Base-by-base conservation (phyloP, 495 filamentous ascomycete genomes). In the Clavariopsis aquatica region DNA sequence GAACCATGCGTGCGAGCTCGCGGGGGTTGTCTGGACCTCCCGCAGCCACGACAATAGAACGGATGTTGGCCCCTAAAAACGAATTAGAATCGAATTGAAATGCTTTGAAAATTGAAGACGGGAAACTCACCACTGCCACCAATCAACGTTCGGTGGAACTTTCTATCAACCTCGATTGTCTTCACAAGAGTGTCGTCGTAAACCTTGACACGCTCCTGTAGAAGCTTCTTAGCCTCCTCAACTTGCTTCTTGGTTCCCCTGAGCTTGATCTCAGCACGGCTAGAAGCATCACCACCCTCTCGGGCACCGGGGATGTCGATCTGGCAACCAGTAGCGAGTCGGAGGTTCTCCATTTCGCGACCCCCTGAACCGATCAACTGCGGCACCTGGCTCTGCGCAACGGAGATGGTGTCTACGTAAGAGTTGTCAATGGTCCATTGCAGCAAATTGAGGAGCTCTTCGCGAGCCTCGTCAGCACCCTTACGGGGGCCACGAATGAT, bases 231-330 rank as follows among this genome's bases (percentile, higher is more conserved):
- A 4, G 94, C 93, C 29, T 90, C 87, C 24, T 89, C 86, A 58
- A 98, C 95, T 65, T 93, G 88, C 65, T 89, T 79, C 78, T 96
- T 93, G 20, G 89, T 93, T 49, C 94, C 94, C 79, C 90, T 92
- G 66, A 98, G 82, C 66, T 85, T 87, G 73, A 99, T 94, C 69
- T 96, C 86, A 19, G 93, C 89, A 31, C 85, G 79, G 22, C 84
- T 84, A 27, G 80, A 80, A 20, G 82, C 76, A 62, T 91, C 86
- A 17, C 82, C 78, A 5, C 81, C 77, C 65, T 88, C 85, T 36
- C 82, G 79, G 20, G 82, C 78, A 49, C 86, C 84, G 5, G 93
- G 95, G 53, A 99, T 89, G 74, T 96, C 92, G 61, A 99, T 93
- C 75, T 88, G 86, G 36, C 90, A 91, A 22, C 89, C 90, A 43